Percentiles rank a stretch among this genome's conserved stretches.
Evolutionary conservation across 495 filamentous ascomycete genomes (phyloP).

Genomic region (Parachaetomium inaequale): DNA sequence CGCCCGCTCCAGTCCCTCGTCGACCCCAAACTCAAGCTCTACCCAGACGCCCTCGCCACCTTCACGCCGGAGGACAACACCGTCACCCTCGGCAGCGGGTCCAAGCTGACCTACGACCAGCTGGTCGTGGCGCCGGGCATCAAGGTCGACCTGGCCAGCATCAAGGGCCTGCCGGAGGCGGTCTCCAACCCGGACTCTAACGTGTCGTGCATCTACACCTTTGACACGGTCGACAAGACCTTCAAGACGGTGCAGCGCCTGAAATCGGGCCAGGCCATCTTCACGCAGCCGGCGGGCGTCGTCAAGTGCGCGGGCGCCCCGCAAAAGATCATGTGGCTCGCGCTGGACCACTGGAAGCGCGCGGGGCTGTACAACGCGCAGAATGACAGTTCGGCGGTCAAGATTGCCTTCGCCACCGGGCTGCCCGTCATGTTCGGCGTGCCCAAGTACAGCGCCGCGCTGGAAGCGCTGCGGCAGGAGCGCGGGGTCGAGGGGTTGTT

Average conservation of each 20-base stretch:
- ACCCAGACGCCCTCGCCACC: slow-evolving; percentile 48
- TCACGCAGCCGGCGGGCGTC: slow-evolving; percentile 63
- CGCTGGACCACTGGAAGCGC: slow-evolving; percentile 61
- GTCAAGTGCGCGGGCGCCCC: slow-evolving; percentile 69
- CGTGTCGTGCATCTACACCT: slow-evolving; percentile 64
- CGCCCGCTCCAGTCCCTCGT: slow-evolving; percentile 51
- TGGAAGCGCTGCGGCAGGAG: slow-evolving; percentile 60
- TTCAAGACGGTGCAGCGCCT: slow-evolving; percentile 54
- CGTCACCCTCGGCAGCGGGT: slow-evolving; percentile 55
- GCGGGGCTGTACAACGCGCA: slow-evolving; percentile 54
- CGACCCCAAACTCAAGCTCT: slow-evolving; percentile 60
- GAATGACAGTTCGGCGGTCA: slow-evolving; percentile 46
- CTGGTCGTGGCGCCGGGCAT: slow-evolving; percentile 63
- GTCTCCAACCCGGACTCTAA: slow-evolving; percentile 51
- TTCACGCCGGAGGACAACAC: slow-evolving; percentile 58
- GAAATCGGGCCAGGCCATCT: slow-evolving; percentile 57
- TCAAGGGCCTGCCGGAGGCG: slow-evolving; percentile 60
- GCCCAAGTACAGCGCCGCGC: slow-evolving; percentile 60
- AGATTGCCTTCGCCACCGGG: slow-evolving; percentile 62
- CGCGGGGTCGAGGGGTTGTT: slow-evolving; percentile 64
- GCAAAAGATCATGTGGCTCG: slow-evolving; percentile 70
- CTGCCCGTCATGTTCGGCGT: slow-evolving; percentile 64
- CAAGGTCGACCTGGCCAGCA: slow-evolving; percentile 50
- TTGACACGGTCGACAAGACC: slow-evolving; percentile 57
- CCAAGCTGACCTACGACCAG: slow-evolving; percentile 60